These are phyloP conservation scores for Blastocystis sp. DNA, from an alignment of 352 stramenopile genomes.

Conservation along the genomic window DNA sequence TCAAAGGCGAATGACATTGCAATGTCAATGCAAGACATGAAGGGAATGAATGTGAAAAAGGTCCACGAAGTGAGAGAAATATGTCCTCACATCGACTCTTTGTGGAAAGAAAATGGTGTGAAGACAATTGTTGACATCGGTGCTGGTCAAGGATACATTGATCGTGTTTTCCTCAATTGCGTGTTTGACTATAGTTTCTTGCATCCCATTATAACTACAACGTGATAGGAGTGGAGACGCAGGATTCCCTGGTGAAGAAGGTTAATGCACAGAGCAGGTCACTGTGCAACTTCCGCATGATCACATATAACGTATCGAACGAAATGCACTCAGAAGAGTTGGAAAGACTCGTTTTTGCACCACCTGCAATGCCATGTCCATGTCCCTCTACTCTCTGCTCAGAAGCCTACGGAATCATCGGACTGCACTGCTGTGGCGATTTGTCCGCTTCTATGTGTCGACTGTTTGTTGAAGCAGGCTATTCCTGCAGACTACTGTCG, in stretches of 20 bases:
- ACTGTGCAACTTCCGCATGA: background rate
- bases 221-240: constrained; percentile 41
- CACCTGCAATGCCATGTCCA: background rate
- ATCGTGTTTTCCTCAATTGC: background rate
- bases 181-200: background rate
- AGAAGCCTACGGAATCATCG: constrained; percentile 29
- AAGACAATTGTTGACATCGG: constrained; percentile 43
- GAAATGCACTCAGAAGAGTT: background rate
- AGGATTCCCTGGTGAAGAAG: background rate
- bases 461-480: background rate
- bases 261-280: background rate
- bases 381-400: background rate
- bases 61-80: constrained; percentile 50
- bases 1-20: background rate
- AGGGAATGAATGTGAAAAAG: constrained; percentile 33
- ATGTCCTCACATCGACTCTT: background rate
- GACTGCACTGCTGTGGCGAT: constrained; percentile 35
- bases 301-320: constrained; percentile 40
- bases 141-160: constrained; percentile 43
- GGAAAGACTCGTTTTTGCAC: background rate
- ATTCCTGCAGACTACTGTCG: background rate
- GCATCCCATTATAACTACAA: background rate
- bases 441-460: constrained; percentile 54
- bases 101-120: background rate
- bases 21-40: background rate